Evolutionary conservation across 176 grass and related monocot species (phyloP).

Genomic region (Eremochloa ophiuroides): DNA sequence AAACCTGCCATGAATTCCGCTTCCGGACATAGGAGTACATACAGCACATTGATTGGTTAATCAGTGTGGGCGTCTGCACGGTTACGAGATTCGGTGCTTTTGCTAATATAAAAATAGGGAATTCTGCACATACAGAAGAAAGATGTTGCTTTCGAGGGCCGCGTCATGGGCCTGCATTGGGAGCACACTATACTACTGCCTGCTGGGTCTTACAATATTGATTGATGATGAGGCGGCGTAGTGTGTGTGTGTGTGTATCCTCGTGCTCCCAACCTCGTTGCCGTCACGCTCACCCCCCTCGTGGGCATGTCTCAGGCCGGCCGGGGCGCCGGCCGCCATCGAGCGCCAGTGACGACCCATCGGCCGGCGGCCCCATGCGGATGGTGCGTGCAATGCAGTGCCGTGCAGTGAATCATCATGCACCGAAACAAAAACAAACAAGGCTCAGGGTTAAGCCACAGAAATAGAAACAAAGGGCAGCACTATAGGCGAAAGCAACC

Average conservation of each 20-base stretch:
- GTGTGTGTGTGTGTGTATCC: not conserved
- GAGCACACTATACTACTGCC: not conserved
- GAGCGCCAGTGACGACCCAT: not conserved
- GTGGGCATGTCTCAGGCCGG: constrained; percentile 23
- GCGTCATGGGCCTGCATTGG: not conserved
- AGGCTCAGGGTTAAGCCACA: not conserved
- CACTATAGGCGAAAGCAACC: not conserved
- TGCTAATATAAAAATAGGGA: not conserved
- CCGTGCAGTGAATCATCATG: not conserved
- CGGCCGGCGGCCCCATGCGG: not conserved
- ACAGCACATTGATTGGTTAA: not conserved
- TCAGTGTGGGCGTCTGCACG: not conserved
- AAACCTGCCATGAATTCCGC: not conserved
- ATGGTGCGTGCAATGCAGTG: not conserved
- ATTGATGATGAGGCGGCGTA: not conserved
- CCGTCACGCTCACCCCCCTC: constrained; percentile 20
- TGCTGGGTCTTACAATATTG: constrained; percentile 8
- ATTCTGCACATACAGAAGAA: not conserved
- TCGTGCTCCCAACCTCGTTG: constrained; percentile 3
- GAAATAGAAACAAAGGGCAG: not conserved
- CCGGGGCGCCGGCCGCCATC: not conserved
- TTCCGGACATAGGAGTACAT: not conserved
- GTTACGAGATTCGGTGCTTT: not conserved
- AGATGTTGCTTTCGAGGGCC: not conserved
- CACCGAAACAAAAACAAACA: not conserved